Percentiles rank a stretch among this genome's conserved stretches.
Conservation (phyloP, 805 yeast species). For the Candida methanosorbosa region DNA sequence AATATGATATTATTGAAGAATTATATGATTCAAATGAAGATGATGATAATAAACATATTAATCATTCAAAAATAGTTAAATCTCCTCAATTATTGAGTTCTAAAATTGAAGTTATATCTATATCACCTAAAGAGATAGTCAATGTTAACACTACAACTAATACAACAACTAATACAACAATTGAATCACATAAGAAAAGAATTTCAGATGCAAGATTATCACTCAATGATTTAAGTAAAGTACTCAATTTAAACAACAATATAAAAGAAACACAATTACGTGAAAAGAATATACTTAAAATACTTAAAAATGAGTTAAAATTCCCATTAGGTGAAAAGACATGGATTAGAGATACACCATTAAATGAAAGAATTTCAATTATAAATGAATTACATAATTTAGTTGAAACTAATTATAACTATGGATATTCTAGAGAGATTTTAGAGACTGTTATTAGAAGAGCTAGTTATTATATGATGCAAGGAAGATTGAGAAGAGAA, state of each 20-base stretch:
- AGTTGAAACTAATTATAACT: conserved; percentile 38
- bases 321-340: conserved; percentile 72
- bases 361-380: conserved; percentile 37
- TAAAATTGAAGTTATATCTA: too few relatives aligned
- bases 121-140: too few relatives aligned
- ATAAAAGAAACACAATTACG: conserved; percentile 47
- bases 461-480: conserved; percentile 76
- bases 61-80: too few relatives aligned
- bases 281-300: conserved; percentile 42
- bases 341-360: conserved; percentile 76
- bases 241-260: conserved; percentile 38
- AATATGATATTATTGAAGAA: too few relatives aligned
- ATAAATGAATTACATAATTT: conserved; percentile 39
- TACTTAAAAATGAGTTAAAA: conserved; percentile 49
- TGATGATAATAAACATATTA: too few relatives aligned
- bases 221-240: conserved; percentile 43
- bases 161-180: conserved; percentile 39
- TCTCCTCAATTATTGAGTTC: too few relatives aligned
- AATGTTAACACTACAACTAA: too few relatives aligned
- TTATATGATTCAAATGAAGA: too few relatives aligned
- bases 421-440: conserved; percentile 42
- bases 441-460: conserved; percentile 71
- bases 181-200: conserved; percentile 26
- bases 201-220: conserved; percentile 47
- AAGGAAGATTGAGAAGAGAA: conserved; percentile 62